These are phyloP conservation scores for Cryphonectria parasitica DNA, from an alignment of 2,329 filamentous ascomycete genomes.

Conservation along the genomic window DNA sequence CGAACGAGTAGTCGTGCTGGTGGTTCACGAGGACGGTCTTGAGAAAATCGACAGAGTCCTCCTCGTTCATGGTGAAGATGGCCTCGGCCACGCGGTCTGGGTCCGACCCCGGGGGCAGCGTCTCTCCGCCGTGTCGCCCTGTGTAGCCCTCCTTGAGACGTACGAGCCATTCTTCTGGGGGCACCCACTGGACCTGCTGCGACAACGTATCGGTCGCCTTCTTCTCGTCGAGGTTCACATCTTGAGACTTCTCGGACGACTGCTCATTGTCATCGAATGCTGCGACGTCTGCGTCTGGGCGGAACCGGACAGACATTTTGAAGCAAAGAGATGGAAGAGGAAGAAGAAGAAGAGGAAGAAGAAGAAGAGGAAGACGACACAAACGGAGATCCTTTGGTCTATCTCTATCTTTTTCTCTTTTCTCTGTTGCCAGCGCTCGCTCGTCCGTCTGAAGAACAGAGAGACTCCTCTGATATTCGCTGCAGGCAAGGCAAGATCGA, in stretches of 20 bases:
- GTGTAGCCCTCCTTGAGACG: slow-evolving; percentile 23
- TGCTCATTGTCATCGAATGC: slow-evolving; percentile 4
- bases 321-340: neutral
- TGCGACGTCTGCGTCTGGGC: slow-evolving; percentile 6
- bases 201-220: neutral
- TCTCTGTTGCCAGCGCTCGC: no score
- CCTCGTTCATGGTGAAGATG: slow-evolving; percentile 25
- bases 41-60: slow-evolving; percentile 13
- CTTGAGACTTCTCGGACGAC: slow-evolving; percentile 6
- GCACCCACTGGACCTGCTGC: slow-evolving; percentile 12
- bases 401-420: neutral
- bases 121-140: slow-evolving; percentile 22
- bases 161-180: slow-evolving; percentile 20
- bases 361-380: neutral
- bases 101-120: slow-evolving; percentile 24
- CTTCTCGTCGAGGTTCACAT: slow-evolving; percentile 23
- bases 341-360: neutral
- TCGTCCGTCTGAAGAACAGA: neutral
- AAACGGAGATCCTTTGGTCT: neutral
- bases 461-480: neutral
- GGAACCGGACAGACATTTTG: slow-evolving; percentile 2
- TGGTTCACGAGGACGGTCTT: slow-evolving; percentile 32
- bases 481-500: neutral
- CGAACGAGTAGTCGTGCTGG: slow-evolving; percentile 37
- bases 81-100: slow-evolving; percentile 23